phyloP scores from a whole-genome alignment of 306 rosid species.

The Trifolium repens region DNA sequence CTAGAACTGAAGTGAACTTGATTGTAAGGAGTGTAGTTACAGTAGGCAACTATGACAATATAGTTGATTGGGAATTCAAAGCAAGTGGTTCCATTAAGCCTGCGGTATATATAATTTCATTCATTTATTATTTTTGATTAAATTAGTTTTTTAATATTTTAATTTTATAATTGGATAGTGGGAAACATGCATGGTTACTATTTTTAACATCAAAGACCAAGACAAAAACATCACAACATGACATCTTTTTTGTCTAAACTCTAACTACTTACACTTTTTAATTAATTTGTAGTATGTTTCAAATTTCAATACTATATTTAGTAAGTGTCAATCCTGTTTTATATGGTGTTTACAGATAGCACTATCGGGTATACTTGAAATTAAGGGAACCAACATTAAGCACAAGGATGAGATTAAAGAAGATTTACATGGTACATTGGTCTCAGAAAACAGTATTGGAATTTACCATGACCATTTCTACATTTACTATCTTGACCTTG shows the following conservation, averaged over 20 bases:
- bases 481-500: conserved; percentile 62
- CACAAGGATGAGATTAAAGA: conserved; percentile 42
- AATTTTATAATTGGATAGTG: no score
- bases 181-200: no score
- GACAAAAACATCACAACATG: no score
- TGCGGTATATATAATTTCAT: conserved; percentile 19
- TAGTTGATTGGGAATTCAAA: conserved; percentile 56
- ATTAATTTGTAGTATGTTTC: no score
- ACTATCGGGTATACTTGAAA: not conserved
- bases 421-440: conserved; percentile 55
- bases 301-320: no score
- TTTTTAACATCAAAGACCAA: no score
- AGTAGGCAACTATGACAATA: conserved; percentile 51
- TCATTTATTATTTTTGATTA: no score
- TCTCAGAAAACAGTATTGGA: conserved; percentile 56
- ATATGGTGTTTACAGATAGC: not conserved
- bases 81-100: conserved; percentile 52
- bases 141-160: no score
- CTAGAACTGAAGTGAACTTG: conserved; percentile 44
- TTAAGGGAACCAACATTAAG: not conserved
- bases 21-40: conserved; percentile 48
- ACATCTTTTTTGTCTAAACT: no score
- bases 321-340: no score
- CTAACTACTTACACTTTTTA: no score
- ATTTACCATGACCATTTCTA: conserved; percentile 70